Evolutionary conservation across 1,284 basidiomycete genomes (phyloP), one percentile per base, ranked within the genome.

Genomic region (Sanghuangporus sanghuang): DNA sequence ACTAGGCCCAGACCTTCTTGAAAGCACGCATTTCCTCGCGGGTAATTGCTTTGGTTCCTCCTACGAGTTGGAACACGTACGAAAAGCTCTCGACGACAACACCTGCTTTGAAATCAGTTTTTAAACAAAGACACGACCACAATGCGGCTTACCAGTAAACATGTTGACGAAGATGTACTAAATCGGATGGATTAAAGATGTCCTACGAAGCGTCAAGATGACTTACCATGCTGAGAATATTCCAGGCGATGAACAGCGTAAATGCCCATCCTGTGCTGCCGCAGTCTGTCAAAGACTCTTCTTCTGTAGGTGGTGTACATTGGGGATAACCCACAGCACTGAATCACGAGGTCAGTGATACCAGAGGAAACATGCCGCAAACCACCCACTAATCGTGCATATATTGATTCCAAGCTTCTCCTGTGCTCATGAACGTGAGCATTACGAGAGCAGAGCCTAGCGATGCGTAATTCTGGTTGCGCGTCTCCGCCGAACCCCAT

Each of bases 31-130:
- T 95, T 71, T 96, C 90, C 69, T 94, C 90, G 55, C 96, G 84
- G 23, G 89, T 92, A 52, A 98, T 87, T 0, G 90, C 87, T 62
- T 88, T 90, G 35, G 88, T 85, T n/a, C 90, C 89, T 21, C 92
- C 90, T 6, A 92, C 85, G 59, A 85, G 82, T 74, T 97, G 95
- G 76, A 96, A 96, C 8, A 98, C 93, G 74, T 96, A 98, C 21
- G 94, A 93, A 74, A 99, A 98, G 72, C 92, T 97, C 74, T 98
- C 92, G 70, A 98, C 95, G 63, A 98, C 92, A 67, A 96, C 93
- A 90, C 89, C 89, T 82, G 68, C 66, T 35, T 36, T 50, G 21
- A 39, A 18, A 23, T 63, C 9, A 60, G 36, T 21, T 62, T 23
- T 12, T 44, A 23, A 18, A 32, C 3, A n/a, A 40, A n/a, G 21